Evolutionary conservation across 106 monocot genomes (phyloP).

Genomic region (Dendrobium nobile): DNA sequence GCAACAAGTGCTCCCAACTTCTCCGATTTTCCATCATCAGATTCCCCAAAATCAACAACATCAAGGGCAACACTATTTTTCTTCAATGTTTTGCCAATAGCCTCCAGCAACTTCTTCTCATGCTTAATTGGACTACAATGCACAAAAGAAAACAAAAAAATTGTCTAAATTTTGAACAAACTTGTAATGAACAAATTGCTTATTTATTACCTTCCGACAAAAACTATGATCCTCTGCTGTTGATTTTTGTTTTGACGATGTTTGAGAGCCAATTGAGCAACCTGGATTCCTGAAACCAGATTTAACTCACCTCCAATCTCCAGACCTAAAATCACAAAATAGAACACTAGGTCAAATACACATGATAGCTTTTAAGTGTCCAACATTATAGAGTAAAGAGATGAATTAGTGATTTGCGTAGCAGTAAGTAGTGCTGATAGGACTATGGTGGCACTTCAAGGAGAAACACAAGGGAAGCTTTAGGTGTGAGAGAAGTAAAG

Average conservation of each 20-base stretch:
- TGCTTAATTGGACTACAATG: slow-evolving; percentile 63
- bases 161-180: slow-evolving; percentile 1
- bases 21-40: slow-evolving; percentile 78
- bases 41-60: slow-evolving; percentile 91
- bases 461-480: no score
- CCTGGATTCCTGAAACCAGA: slow-evolving; percentile 83
- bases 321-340: slow-evolving; percentile 34
- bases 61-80: slow-evolving; percentile 96
- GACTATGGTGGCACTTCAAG: no score
- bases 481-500: no score
- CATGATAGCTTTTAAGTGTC: neutral
- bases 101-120: slow-evolving; percentile 78
- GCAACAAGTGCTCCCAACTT: slow-evolving; percentile 80
- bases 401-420: neutral
- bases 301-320: slow-evolving; percentile 85
- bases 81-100: slow-evolving; percentile 86
- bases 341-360: neutral
- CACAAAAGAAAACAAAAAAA: slow-evolving; percentile 6
- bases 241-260: slow-evolving; percentile 97
- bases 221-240: slow-evolving; percentile 94
- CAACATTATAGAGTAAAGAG: neutral
- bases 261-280: slow-evolving; percentile 97
- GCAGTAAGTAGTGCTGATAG: neutral
- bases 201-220: slow-evolving; percentile 77
- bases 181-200: neutral